A percentile compares a stretch with the other conserved stretches of the same genome.
Evolutionary conservation across 2,329 filamentous ascomycete species (phyloP).

Genomic region (Aspergillus neotritici): DNA sequence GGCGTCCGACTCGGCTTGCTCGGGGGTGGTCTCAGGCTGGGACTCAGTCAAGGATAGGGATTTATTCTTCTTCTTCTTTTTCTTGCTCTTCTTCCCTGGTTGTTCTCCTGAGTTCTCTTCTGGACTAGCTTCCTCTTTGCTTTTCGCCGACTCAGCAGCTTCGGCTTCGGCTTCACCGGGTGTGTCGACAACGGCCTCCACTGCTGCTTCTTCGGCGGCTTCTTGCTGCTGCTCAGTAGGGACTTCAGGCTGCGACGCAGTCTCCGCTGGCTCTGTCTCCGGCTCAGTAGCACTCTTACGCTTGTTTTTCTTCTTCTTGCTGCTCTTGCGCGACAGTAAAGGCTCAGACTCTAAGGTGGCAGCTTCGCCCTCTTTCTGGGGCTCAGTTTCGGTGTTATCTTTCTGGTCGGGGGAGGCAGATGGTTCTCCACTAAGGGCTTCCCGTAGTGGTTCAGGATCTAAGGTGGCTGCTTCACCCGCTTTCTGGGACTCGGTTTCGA

Average conservation of each 20-base stretch:
- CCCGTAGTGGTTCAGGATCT: slow-evolving; percentile 7
- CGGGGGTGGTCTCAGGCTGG: slow-evolving; percentile 8
- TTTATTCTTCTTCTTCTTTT: slow-evolving; percentile 20
- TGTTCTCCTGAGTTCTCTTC: slow-evolving; percentile 12
- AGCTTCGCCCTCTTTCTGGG: slow-evolving; percentile 1
- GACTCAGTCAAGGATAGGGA: slow-evolving; percentile 9
- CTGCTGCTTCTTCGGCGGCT: neutral
- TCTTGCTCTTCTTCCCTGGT: slow-evolving; percentile 19
- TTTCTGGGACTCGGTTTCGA: no score
- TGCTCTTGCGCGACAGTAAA: slow-evolving; percentile 11
- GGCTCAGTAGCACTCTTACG: slow-evolving; percentile 10
- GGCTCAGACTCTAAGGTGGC: slow-evolving; percentile 5
- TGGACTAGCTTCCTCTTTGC: slow-evolving; percentile 1
- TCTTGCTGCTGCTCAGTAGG: neutral
- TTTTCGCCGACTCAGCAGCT: slow-evolving; percentile 1
- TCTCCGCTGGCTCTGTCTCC: slow-evolving; percentile 5
- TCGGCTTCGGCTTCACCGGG: slow-evolving; percentile 2
- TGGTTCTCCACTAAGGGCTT: neutral
- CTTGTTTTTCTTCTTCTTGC: slow-evolving; percentile 22
- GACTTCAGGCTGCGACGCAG: neutral
- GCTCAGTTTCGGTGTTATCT: neutral
- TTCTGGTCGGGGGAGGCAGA: neutral
- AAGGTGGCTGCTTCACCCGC: neutral
- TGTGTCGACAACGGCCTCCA: neutral
- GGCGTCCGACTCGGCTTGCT: slow-evolving; percentile 1